Base-by-base conservation (phyloP, 306 rosid genomes). In the Carpinus fangiana region DNA sequence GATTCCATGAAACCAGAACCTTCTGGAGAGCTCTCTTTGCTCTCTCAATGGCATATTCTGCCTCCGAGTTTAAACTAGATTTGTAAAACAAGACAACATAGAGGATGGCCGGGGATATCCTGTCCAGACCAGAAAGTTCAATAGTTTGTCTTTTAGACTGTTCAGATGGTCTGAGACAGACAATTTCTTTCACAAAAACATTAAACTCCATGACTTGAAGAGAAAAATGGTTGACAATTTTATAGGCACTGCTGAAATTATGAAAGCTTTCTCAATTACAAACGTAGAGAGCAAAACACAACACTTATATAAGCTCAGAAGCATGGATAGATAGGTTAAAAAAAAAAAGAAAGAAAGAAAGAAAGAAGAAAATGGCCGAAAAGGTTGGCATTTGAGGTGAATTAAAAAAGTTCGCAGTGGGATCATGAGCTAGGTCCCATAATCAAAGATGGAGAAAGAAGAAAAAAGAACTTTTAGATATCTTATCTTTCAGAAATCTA, bases 51-150 rank as follows among this genome's bases (percentile, higher is more conserved):
- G 8, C 68, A 54, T 73, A 54, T 38, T 81, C 78, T 45, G 50
- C 31, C 4, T 75, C 79, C 23, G 31, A 12, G 31, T 4, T 11
- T 4, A 68, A 36, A 36, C 17, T 16, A 2, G 57, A 12, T 47
- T 70, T 81, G 59, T 69, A 81, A 70, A 81, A 81, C 66, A 81
- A 70, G 56, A 75, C 66, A 14, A 66, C 62, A 70, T 75, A 69
- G 13, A 81, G 56, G 34, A 75, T 21, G 55, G 80, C 84, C 23
- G 84, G 84, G 16, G 84, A 81, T 48, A 81, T 81, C 65, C 84
- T 75, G 76, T 81, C 84, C 66, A 81, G 56, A 47, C 84, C 84
- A 34, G 84, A 81, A 59, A 81, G 80, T 62, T 70, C 76, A 75
- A 81, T 31, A 68, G 84, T 60, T 69, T 75, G 53, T 75, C 70